These are phyloP conservation scores for Geotrichum ghanense DNA, from an alignment of 805 yeast species.

Conservation along the genomic window DNA sequence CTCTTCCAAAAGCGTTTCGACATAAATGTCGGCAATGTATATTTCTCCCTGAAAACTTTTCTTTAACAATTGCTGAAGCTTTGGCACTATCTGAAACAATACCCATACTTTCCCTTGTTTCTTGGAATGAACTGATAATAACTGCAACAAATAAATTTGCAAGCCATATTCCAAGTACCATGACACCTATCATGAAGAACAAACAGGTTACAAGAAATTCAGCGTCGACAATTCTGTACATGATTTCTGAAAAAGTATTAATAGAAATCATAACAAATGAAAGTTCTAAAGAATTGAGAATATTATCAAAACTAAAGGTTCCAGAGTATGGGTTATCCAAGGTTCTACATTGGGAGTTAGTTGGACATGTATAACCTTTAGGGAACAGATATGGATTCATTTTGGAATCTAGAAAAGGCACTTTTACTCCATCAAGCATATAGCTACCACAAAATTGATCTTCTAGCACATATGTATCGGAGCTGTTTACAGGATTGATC, in stretches of 20 bases:
- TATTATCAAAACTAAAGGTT: slow-evolving; percentile 72
- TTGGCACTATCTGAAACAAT: slow-evolving; percentile 1
- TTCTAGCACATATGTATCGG: slow-evolving; percentile 40
- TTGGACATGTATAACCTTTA: slow-evolving; percentile 81
- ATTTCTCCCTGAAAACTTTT: neutral
- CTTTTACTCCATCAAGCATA: slow-evolving; percentile 30
- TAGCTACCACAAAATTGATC: slow-evolving; percentile 75
- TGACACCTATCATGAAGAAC: slow-evolving; percentile 59
- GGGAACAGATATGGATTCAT: slow-evolving; percentile 32
- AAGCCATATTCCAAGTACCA: slow-evolving; percentile 76
- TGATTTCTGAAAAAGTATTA: slow-evolving; percentile 81
- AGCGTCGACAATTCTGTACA: slow-evolving; percentile 79
- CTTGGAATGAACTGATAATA: slow-evolving; percentile 64
- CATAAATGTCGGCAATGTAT: neutral
- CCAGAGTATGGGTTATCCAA: slow-evolving; percentile 57
- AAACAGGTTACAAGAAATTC: slow-evolving; percentile 60
- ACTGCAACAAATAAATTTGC: slow-evolving; percentile 79
- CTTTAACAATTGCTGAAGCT: neutral
- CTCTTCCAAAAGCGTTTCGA: slow-evolving; percentile 1
- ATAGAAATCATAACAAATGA: slow-evolving; percentile 82
- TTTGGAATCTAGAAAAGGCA: slow-evolving; percentile 45
- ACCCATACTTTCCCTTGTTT: slow-evolving; percentile 38
- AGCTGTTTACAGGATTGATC: slow-evolving; percentile 37
- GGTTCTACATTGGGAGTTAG: slow-evolving; percentile 52
- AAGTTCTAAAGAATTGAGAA: slow-evolving; percentile 69